Conservation (phyloP, 805 yeast genomes). For the Candida ficus region DNA sequence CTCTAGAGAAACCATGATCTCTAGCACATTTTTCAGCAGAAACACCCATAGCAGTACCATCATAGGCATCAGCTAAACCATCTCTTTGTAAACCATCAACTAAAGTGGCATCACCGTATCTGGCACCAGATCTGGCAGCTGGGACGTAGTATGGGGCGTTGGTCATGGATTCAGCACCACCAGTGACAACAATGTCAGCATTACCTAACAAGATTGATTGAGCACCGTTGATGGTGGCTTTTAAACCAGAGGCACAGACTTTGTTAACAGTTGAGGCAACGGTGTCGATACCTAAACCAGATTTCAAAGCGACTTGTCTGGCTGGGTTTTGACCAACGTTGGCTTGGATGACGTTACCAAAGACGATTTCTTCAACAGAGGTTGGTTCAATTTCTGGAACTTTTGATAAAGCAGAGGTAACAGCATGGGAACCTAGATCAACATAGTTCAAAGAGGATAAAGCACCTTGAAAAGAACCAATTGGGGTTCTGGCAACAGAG, state of each 20-base stretch:
- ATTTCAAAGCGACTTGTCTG: constrained; percentile 89
- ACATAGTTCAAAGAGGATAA: constrained; percentile 69
- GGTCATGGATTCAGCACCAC: constrained; percentile 98
- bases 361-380: constrained; percentile 82
- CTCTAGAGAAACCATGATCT: constrained; percentile 73
- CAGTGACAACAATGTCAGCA: constrained; percentile 91
- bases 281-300: constrained; percentile 77
- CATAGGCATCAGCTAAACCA: constrained; percentile 91
- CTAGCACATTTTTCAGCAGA: constrained; percentile 96
- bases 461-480: constrained; percentile 89
- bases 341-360: constrained; percentile 91
- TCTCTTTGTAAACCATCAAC: constrained; percentile 91
- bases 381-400: constrained; percentile 76
- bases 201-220: constrained; percentile 84
- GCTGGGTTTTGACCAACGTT: constrained; percentile 98
- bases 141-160: constrained; percentile 92
- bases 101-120: constrained; percentile 75
- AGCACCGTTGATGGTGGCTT: constrained; percentile 85
- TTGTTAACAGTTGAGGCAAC: constrained; percentile 91
- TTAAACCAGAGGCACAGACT: constrained; percentile 96
- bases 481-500: constrained; percentile 88
- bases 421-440: constrained; percentile 91
- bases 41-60: constrained; percentile 87
- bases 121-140: constrained; percentile 78
- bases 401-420: constrained; percentile 77